A percentile compares a stretch with the other conserved stretches of the same genome.
Evolutionary conservation across 768 basidiomycete genomes (phyloP).

Genomic region (Pleurotus sapidus): DNA sequence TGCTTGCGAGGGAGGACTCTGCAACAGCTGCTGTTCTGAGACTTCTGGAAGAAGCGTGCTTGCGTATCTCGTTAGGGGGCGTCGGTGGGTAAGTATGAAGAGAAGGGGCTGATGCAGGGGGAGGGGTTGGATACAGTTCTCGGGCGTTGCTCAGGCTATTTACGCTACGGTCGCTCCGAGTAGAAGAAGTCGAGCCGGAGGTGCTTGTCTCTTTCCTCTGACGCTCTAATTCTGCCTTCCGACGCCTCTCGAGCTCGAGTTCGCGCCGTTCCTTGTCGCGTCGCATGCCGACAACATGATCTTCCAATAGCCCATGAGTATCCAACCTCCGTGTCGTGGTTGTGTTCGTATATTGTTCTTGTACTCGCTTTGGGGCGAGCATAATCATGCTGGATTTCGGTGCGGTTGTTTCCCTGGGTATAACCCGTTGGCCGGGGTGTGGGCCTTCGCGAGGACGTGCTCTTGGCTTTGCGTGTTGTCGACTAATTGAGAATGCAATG

Average conservation of each 20-base stretch:
- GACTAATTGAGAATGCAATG: constrained; percentile 75
- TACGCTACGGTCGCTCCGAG: constrained; percentile 16
- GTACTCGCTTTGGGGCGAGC: constrained; percentile 72
- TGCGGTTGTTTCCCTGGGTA: background rate
- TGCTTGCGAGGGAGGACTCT: background rate
- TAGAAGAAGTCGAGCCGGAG: constrained; percentile 19
- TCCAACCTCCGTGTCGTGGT: constrained; percentile 66
- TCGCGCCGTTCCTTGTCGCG: constrained; percentile 13
- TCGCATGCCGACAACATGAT: constrained; percentile 25
- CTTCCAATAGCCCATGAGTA: constrained; percentile 64
- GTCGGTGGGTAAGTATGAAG: constrained; percentile 15
- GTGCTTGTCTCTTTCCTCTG: constrained; percentile 21
- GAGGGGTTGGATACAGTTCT: constrained; percentile 10
- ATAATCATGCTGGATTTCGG: constrained; percentile 48
- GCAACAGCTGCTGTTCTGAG: background rate
- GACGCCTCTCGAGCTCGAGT: constrained; percentile 14
- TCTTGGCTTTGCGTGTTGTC: constrained; percentile 44
- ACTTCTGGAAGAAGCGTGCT: constrained; percentile 1
- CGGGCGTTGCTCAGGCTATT: constrained; percentile 3
- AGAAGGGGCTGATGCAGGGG: constrained; percentile 19
- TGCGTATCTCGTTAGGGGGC: background rate
- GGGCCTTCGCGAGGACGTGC: constrained; percentile 8
- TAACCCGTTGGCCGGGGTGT: constrained; percentile 9
- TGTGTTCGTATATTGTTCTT: constrained; percentile 75
- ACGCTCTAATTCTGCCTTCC: constrained; percentile 27